Evolutionary conservation across 169 alveolate genomes (phyloP).

Genomic region (Plasmodium inui): DNA sequence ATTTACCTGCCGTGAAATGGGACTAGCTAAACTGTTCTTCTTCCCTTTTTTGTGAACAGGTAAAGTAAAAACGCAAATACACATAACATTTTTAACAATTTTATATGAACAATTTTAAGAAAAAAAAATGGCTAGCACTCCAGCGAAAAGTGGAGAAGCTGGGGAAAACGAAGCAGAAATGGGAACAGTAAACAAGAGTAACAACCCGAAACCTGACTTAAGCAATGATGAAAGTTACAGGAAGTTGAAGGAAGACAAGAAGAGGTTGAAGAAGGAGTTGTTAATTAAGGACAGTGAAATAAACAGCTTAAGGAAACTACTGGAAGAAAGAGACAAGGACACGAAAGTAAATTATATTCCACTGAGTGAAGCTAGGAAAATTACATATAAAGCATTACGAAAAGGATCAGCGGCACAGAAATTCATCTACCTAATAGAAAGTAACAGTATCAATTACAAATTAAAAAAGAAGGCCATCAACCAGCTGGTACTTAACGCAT

Average conservation of each 20-base stretch:
- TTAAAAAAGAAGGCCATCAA: conserved; percentile 78
- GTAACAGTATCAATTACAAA: conserved; percentile 76
- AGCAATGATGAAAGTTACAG: conserved; percentile 34
- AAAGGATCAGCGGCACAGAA: conserved; percentile 86
- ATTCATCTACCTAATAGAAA: conserved; percentile 73
- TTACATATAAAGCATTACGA: conserved; percentile 78
- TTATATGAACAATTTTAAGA: neutral
- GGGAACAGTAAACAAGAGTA: neutral
- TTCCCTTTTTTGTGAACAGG: neutral
- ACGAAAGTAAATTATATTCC: conserved; percentile 38
- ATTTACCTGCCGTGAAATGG: neutral
- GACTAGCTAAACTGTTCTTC: neutral
- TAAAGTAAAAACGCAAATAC: neutral
- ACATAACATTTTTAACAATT: neutral
- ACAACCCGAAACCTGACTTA: conserved; percentile 8
- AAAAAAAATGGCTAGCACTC: conserved; percentile 38
- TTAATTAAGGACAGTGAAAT: conserved; percentile 38
- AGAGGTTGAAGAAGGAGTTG: conserved; percentile 56
- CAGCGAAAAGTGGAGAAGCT: conserved; percentile 1
- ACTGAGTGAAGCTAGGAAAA: conserved; percentile 76
- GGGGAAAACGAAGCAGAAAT: conserved; percentile 6
- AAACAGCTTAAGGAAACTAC: conserved; percentile 45
- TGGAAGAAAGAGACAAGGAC: conserved; percentile 51
- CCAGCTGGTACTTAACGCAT: conserved; percentile 77
- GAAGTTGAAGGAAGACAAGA: conserved; percentile 66